phyloP scores from a whole-genome alignment of 108 stramenopile species.

The Aurantiochytrium sp. region DNA sequence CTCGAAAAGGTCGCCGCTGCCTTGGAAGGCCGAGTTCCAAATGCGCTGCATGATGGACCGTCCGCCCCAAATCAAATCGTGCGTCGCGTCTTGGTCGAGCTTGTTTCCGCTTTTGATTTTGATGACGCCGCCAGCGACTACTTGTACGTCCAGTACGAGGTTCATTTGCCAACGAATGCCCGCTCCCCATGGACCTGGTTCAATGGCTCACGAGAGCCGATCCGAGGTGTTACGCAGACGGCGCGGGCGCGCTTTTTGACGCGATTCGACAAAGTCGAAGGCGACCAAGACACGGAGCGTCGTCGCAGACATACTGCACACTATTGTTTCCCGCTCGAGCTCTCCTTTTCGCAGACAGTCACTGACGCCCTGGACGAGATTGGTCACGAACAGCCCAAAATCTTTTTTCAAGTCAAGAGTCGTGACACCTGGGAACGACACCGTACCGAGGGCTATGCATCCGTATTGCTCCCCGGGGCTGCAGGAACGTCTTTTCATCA shows the following conservation, averaged over 20 bases:
- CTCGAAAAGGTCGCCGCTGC: background rate
- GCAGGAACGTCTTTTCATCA: background rate
- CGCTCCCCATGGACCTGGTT: background rate
- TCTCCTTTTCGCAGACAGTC: background rate
- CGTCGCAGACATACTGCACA: background rate
- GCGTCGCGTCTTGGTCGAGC: background rate
- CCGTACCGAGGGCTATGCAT: constrained; percentile 2
- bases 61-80: background rate
- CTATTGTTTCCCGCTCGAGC: background rate
- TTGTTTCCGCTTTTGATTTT: background rate
- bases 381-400: background rate
- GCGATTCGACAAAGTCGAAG: background rate
- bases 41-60: background rate
- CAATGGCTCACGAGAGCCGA: background rate
- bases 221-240: background rate
- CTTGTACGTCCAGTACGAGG: background rate
- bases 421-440: background rate
- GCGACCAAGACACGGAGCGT: background rate
- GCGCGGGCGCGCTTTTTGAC: background rate
- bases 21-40: background rate
- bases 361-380: background rate
- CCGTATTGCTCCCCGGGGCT: background rate
- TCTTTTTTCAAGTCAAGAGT: background rate
- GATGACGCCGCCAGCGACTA: background rate
- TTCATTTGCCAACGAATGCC: background rate